Conservation (phyloP, 73 alveolate genomes). For the Tetrahymena borealis region DNA sequence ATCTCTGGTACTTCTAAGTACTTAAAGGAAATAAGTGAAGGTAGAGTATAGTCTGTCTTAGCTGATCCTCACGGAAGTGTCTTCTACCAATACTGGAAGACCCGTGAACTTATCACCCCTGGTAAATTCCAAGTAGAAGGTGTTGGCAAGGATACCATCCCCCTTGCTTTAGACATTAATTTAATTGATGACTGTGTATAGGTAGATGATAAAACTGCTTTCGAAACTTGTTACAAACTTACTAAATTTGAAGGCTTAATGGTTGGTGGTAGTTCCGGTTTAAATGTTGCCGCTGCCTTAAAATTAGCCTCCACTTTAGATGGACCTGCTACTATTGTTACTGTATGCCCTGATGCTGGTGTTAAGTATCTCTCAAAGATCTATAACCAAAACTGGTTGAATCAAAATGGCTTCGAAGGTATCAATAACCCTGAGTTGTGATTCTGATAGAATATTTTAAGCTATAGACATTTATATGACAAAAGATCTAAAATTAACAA, state of each 20-base stretch:
- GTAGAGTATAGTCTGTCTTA: conserved; percentile 20
- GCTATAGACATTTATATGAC: no score
- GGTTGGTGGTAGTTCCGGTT: neutral
- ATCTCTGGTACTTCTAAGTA: conserved; percentile 48
- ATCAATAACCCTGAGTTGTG: conserved; percentile 22
- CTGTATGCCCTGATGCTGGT: conserved; percentile 47
- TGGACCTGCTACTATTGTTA: conserved; percentile 41
- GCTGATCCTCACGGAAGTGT: conserved; percentile 51
- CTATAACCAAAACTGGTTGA: conserved; percentile 2
- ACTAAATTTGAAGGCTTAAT: neutral
- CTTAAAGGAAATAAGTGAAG: conserved; percentile 42
- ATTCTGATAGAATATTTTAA: no score
- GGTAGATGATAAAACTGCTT: neutral
- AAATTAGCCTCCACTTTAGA: neutral
- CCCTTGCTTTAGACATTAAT: neutral
- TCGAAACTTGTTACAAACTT: neutral
- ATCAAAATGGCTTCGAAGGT: conserved; percentile 23
- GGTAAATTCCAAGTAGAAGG: neutral
- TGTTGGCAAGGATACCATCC: neutral
- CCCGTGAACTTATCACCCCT: neutral
- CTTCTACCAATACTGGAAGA: neutral
- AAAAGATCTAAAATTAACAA: neutral
- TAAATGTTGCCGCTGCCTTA: neutral
- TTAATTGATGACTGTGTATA: neutral
- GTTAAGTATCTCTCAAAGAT: conserved; percentile 22